phyloP scores from a whole-genome alignment of 495 filamentous ascomycete genomes.

The Rhypophila decipiens region DNA sequence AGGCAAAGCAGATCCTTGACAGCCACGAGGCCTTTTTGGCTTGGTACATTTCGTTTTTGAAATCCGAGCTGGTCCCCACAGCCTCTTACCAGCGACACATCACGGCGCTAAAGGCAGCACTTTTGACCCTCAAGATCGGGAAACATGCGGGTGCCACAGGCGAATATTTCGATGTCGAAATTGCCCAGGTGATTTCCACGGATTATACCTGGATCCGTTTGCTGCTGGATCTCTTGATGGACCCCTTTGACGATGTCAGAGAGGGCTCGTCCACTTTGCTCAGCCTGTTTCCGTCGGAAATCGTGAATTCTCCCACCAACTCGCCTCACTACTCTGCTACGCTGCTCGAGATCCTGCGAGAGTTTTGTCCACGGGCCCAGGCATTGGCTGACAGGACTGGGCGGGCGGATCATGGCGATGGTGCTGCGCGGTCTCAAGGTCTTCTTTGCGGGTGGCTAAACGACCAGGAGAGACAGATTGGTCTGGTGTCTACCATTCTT shows the following conservation, averaged over 20 bases:
- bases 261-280: slow-evolving; percentile 55
- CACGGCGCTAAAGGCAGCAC: slow-evolving; percentile 63
- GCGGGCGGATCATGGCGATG: slow-evolving; percentile 81
- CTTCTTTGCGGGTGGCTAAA: slow-evolving; percentile 39
- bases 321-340: slow-evolving; percentile 5
- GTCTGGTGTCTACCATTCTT: slow-evolving; percentile 41
- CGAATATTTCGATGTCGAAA: slow-evolving; percentile 21
- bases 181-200: slow-evolving; percentile 11
- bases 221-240: slow-evolving; percentile 69
- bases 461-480: slow-evolving; percentile 34
- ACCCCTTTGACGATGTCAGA: slow-evolving; percentile 91
- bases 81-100: slow-evolving; percentile 83
- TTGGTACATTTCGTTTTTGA: slow-evolving; percentile 68
- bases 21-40: slow-evolving; percentile 54
- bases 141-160: slow-evolving; percentile 23
- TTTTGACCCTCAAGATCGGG: slow-evolving; percentile 51
- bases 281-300: slow-evolving; percentile 30
- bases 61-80: slow-evolving; percentile 62
- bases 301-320: slow-evolving; percentile 3
- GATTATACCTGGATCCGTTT: slow-evolving; percentile 51
- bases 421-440: slow-evolving; percentile 59
- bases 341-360: slow-evolving; percentile 21
- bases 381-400: slow-evolving; percentile 54
- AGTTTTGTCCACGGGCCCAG: slow-evolving; percentile 50
- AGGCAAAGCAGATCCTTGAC: slow-evolving; percentile 18